Evolutionary conservation across 148 eudicot species (phyloP).

Genomic region (Nepenthes mirabilis): DNA sequence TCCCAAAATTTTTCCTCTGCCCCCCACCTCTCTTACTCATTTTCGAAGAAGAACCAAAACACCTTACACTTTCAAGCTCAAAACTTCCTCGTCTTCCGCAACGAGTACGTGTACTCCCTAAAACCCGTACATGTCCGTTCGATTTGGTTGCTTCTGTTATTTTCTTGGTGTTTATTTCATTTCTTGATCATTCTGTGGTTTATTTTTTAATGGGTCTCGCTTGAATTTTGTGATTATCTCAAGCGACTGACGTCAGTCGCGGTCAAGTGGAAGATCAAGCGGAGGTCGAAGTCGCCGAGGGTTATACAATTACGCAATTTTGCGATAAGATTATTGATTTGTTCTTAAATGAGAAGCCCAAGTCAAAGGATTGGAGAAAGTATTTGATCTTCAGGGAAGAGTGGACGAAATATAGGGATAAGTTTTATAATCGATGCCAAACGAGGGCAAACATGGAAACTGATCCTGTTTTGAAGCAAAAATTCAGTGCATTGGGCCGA

Average conservation of each 20-base stretch:
- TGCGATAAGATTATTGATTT: constrained; percentile 85
- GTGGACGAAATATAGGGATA: constrained; percentile 74
- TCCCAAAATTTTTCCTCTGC: too few relatives aligned
- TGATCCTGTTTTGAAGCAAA: constrained; percentile 50
- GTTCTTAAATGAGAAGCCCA: constrained; percentile 81
- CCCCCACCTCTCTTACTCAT: too few relatives aligned
- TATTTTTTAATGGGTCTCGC: not conserved
- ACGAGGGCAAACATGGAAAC: constrained; percentile 43
- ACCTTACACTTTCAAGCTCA: too few relatives aligned
- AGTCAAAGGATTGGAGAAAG: constrained; percentile 71
- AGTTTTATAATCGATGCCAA: constrained; percentile 58
- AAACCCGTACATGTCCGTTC: too few relatives aligned
- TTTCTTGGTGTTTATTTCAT: not conserved
- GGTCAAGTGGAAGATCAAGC: constrained; percentile 31
- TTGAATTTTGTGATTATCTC: constrained; percentile 4
- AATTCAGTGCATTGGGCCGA: constrained; percentile 33
- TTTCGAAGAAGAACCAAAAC: too few relatives aligned
- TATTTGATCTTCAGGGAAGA: constrained; percentile 81
- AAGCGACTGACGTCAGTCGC: constrained; percentile 11
- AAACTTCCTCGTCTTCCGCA: too few relatives aligned
- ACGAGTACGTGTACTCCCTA: too few relatives aligned
- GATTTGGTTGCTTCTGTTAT: too few relatives aligned
- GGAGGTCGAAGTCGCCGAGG: constrained; percentile 66
- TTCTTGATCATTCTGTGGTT: not conserved
- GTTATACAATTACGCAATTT: constrained; percentile 72